These are phyloP conservation scores for Pseudogymnoascus sp. DNA, from an alignment of 2,329 filamentous ascomycete genomes.

Conservation along the genomic window DNA sequence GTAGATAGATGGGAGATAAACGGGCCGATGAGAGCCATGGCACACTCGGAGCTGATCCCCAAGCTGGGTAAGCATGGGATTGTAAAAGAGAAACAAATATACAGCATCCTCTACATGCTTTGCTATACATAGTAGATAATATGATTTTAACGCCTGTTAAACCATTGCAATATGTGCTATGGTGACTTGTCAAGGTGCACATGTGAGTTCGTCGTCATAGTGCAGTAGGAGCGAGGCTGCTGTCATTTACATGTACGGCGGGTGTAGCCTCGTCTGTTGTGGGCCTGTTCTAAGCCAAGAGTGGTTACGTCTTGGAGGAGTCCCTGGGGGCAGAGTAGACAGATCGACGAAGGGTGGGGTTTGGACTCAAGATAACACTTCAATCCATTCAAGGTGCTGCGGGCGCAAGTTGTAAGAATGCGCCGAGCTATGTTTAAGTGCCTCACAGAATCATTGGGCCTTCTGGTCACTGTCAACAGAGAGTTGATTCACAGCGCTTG, in stretches of 20 bases:
- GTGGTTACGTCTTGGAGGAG: neutral
- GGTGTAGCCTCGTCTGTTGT: neutral
- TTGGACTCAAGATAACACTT: neutral
- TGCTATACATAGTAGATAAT: neutral
- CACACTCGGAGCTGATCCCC: neutral
- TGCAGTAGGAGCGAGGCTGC: neutral
- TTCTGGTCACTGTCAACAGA: neutral
- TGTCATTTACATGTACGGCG: neutral
- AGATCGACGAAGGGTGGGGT: neutral
- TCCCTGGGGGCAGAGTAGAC: neutral
- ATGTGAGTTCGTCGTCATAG: neutral
- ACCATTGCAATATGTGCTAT: neutral
- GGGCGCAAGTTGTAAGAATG: neutral
- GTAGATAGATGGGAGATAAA: neutral
- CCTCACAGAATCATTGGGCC: neutral
- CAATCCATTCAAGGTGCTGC: neutral
- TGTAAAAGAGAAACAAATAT: neutral
- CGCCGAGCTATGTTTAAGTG: neutral
- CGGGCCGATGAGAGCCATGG: neutral
- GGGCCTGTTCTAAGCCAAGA: conserved; percentile 4
- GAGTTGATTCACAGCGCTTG: neutral
- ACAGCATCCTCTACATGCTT: neutral
- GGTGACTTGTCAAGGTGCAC: neutral
- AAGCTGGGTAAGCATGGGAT: neutral
- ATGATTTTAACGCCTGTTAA: neutral